Evolutionary conservation across 2,329 filamentous ascomycete genomes (phyloP).

Genomic region (Fusarium mexicanum): DNA sequence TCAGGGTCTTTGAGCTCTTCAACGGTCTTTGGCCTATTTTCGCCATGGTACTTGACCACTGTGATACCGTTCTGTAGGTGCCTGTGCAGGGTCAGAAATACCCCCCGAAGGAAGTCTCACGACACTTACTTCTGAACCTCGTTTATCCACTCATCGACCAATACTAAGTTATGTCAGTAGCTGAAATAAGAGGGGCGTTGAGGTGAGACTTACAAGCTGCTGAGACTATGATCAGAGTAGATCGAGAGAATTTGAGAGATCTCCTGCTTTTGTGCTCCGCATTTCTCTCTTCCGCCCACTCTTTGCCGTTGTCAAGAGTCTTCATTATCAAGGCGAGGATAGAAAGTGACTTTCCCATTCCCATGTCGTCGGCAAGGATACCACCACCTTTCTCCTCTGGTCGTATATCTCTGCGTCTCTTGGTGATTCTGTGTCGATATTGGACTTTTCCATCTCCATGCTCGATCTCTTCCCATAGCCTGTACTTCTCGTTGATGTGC

Average conservation of each 20-base stretch:
- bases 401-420: neutral
- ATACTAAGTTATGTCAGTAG: neutral
- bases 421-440: constrained; percentile 2
- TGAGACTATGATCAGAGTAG: neutral
- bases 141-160: constrained; percentile 17
- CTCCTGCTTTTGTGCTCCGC: neutral
- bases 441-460: neutral
- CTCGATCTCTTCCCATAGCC: neutral
- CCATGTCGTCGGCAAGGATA: constrained; percentile 5
- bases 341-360: constrained; percentile 9
- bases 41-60: constrained; percentile 2
- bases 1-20: neutral
- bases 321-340: constrained; percentile 6
- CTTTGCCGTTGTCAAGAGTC: neutral
- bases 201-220: neutral
- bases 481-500: neutral
- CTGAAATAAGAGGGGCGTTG: too few relatives aligned
- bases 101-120: accelerated
- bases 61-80: neutral
- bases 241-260: neutral
- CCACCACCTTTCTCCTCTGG: constrained; percentile 1
- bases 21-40: neutral
- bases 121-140: neutral
- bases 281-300: neutral
- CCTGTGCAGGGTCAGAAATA: neutral